Conservation (phyloP, 345 rosid species). For the Ceriops tagal region DNA sequence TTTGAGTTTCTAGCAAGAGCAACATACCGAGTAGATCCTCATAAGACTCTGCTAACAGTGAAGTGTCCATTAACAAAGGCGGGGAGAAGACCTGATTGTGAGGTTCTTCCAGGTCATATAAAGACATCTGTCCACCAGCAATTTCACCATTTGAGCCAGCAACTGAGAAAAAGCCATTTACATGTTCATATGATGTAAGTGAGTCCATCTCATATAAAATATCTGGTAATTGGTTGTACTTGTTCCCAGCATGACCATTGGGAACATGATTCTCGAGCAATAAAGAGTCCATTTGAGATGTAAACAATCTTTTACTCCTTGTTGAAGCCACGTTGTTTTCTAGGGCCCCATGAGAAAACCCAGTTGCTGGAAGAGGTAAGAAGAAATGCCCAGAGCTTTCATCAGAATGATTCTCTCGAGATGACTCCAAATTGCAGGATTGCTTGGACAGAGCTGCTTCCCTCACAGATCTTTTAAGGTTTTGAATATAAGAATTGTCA, state of each 20-base stretch:
- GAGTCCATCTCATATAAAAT: slow-evolving; percentile 61
- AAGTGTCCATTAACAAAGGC: slow-evolving; percentile 76
- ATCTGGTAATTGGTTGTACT: slow-evolving; percentile 56
- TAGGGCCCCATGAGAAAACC: slow-evolving; percentile 46
- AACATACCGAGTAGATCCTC: slow-evolving; percentile 91
- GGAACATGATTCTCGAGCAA: slow-evolving; percentile 39
- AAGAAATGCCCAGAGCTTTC: slow-evolving; percentile 85
- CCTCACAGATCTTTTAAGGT: slow-evolving; percentile 87
- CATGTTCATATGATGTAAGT: slow-evolving; percentile 56
- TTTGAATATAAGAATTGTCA: slow-evolving; percentile 57
- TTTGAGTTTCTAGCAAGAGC: slow-evolving; percentile 11
- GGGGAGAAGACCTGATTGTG: slow-evolving; percentile 85
- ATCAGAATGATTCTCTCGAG: slow-evolving; percentile 64
- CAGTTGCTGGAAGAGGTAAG: slow-evolving; percentile 61
- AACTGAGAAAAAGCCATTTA: slow-evolving; percentile 66
- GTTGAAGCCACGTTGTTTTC: slow-evolving; percentile 48
- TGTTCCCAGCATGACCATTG: slow-evolving; percentile 44
- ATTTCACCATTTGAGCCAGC: slow-evolving; percentile 54
- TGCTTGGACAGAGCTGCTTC: slow-evolving; percentile 75
- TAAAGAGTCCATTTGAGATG: slow-evolving; percentile 48
- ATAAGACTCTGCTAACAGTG: slow-evolving; percentile 64
- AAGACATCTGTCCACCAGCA: slow-evolving; percentile 49
- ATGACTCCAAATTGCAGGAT: slow-evolving; percentile 61
- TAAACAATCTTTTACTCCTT: slow-evolving; percentile 52
- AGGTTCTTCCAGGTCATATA: slow-evolving; percentile 61